Evolutionary conservation across 257 asterid species (phyloP), one percentile per base, ranked within the genome.

Genomic region (Fraxinus cuspidata): DNA sequence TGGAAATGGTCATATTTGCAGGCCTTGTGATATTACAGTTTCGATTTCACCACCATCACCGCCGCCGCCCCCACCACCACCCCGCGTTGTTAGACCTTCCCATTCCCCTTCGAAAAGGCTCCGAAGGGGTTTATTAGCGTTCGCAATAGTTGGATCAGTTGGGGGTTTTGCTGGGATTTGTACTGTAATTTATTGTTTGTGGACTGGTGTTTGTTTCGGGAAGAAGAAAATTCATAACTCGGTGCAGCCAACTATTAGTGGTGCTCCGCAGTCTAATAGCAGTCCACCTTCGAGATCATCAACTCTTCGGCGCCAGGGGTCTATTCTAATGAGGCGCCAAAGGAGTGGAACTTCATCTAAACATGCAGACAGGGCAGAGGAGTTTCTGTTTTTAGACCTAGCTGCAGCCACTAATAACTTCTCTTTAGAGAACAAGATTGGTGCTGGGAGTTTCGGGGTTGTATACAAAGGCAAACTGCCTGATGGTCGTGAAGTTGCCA

Each of bases 361-460:
- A 53, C 97, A 89, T 69, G 73, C 96, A 0, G 97, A 92, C 58
- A 82, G 83, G 81, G 98, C 96, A 0, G 97, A 90, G 86, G 98
- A 94, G 77, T 89, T 89, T 69, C 13, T 78, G 68, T 90, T 94
- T 35, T 58, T 86, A 0, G 97, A 94, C 72, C 94, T 94, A 1
- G 86, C 69, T 3, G 81, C 81, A 0, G 98, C 96, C 2, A 90
- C 98, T 13, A 83, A 92, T 72, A 74, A 81, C 29, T 94, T 94
- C 51, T 84, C 97, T 0, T 4, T 66, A n/a, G 93, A 88, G 72
- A 89, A 88, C 86, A 94, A 89, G 92, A 85, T 94, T 73, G 98
- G 98, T 40, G 90, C 90, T 6, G 98, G 97, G 58, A 94, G 97
- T 71, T 94, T 92, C 27, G 98, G 98, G 15, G 87, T 88, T 12